These are phyloP conservation scores for Nemophila menziesii DNA, from an alignment of 257 asterid genomes.

Conservation along the genomic window DNA sequence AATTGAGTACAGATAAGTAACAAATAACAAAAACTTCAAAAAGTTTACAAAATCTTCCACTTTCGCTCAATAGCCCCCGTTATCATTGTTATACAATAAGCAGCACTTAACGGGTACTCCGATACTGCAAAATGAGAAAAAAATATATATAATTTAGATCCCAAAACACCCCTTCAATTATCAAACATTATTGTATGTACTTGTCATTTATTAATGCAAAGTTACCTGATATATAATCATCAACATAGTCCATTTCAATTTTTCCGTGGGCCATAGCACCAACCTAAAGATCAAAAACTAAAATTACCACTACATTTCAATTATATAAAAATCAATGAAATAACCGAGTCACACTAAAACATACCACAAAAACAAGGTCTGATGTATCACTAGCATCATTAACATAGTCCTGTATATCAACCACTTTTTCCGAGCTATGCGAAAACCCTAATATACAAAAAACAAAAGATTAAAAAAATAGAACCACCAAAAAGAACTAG, in stretches of 20 bases:
- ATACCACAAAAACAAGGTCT: conserved; percentile 31
- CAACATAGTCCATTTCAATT: conserved; percentile 38
- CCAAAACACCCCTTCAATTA: too few species aligned
- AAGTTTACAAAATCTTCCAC: conserved; percentile 59
- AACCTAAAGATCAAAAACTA: conserved; percentile 18
- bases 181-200: too few species aligned
- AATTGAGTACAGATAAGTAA: too few species aligned
- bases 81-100: conserved; percentile 66
- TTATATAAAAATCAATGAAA: background rate
- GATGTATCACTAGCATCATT: conserved; percentile 24
- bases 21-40: too few species aligned
- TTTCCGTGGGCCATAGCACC: conserved; percentile 76
- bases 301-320: background rate
- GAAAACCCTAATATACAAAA: conserved; percentile 38
- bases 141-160: too few species aligned
- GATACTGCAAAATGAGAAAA: conserved; percentile 49
- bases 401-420: conserved; percentile 36
- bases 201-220: background rate
- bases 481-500: background rate
- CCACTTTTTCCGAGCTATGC: conserved; percentile 40
- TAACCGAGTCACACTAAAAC: conserved; percentile 2
- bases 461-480: background rate
- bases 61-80: conserved; percentile 57
- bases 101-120: conserved; percentile 77
- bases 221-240: conserved; percentile 45